These are phyloP conservation scores for Datisca glomerata DNA, from an alignment of 306 rosid genomes.

Conservation along the genomic window DNA sequence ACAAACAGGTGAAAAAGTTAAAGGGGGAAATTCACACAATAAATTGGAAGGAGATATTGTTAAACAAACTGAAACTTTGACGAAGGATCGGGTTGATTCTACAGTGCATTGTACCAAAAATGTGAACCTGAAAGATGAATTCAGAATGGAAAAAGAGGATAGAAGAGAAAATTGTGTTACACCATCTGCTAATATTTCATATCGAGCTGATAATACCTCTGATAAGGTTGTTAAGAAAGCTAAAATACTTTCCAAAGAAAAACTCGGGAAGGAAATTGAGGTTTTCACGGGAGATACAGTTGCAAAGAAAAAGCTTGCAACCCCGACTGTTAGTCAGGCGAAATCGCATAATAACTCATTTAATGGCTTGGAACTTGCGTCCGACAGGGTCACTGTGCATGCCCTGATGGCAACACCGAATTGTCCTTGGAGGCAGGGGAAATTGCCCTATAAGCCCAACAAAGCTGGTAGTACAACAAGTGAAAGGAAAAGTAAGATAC, in stretches of 20 bases:
- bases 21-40: slow-evolving; percentile 19
- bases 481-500: slow-evolving; percentile 34
- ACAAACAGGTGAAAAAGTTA: slow-evolving; percentile 20
- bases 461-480: slow-evolving; percentile 15
- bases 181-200: slow-evolving; percentile 20
- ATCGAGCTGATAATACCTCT: slow-evolving; percentile 20
- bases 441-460: slow-evolving; percentile 17
- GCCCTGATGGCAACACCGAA: slow-evolving; percentile 53
- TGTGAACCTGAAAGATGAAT: slow-evolving; percentile 11
- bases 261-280: slow-evolving; percentile 27
- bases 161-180: slow-evolving; percentile 5
- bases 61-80: background rate
- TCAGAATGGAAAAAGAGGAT: slow-evolving; percentile 11
- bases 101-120: slow-evolving; percentile 12
- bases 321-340: slow-evolving; percentile 5
- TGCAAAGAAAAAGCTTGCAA: slow-evolving; percentile 15
- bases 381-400: slow-evolving; percentile 25
- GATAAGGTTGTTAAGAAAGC: slow-evolving; percentile 13
- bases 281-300: slow-evolving; percentile 17
- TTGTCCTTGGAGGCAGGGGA: slow-evolving; percentile 43
- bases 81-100: slow-evolving; percentile 4
- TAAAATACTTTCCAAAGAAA: slow-evolving; percentile 14
- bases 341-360: slow-evolving; percentile 11
- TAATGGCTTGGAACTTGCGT: slow-evolving; percentile 13
- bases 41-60: slow-evolving; percentile 1